Conservation (phyloP, 2,329 filamentous ascomycete species). For the Ceratocystis huliohia region DNA sequence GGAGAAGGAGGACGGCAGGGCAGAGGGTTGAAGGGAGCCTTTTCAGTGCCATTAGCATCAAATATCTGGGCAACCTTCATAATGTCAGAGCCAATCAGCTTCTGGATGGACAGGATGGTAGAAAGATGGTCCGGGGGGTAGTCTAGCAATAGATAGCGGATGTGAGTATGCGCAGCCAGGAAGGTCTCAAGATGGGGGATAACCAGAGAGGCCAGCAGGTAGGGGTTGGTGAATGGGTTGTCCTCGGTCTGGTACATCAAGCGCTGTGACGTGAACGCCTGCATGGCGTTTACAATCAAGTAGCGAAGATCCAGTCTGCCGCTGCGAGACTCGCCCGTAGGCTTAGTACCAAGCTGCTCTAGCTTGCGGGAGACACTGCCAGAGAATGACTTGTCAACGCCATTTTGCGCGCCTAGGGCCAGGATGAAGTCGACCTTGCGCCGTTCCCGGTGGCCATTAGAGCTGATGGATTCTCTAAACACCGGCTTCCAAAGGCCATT, state of each 20-base stretch:
- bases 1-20: constrained; percentile 23
- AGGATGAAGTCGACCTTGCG: constrained; percentile 45
- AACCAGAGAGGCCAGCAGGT: constrained; percentile 44
- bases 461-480: constrained; percentile 30
- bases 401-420: constrained; percentile 45
- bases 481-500: constrained; percentile 42
- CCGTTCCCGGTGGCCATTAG: constrained; percentile 26
- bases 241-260: constrained; percentile 38
- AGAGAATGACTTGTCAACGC: constrained; percentile 39
- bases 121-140: constrained; percentile 45
- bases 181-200: constrained; percentile 50
- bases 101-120: constrained; percentile 45
- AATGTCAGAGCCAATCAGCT: constrained; percentile 42
- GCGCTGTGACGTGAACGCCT: constrained; percentile 41
- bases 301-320: constrained; percentile 49
- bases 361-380: constrained; percentile 38
- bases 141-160: constrained; percentile 46
- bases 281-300: constrained; percentile 48
- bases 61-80: constrained; percentile 49
- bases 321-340: constrained; percentile 38
- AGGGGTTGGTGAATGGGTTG: constrained; percentile 42
- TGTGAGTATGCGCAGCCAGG: constrained; percentile 39
- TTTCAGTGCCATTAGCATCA: constrained; percentile 30
- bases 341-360: constrained; percentile 42
- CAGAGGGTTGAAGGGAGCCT: constrained; percentile 17